A percentile compares a stretch with the other conserved stretches of the same genome.
Conservation (phyloP, 2,329 filamentous ascomycete genomes). For the Pseudocercospora macadamiae region DNA sequence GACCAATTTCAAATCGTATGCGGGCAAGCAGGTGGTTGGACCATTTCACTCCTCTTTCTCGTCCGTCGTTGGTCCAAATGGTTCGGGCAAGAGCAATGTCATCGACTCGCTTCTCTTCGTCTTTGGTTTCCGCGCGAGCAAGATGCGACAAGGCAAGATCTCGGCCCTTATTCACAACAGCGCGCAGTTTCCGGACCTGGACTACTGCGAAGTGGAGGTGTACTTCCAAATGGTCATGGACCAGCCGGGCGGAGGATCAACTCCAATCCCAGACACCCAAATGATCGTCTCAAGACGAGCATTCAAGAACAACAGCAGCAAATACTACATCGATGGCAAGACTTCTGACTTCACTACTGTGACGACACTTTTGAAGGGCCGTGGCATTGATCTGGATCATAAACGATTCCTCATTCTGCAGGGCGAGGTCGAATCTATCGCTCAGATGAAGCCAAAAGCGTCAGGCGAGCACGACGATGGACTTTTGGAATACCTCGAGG, state of each 20-base stretch:
- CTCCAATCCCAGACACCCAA: conserved; percentile 80
- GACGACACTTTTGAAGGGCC: conserved; percentile 80
- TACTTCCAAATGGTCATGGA: conserved; percentile 97
- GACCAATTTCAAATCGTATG: conserved; percentile 99
- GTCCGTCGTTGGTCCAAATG: conserved; percentile 95
- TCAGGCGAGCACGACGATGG: conserved; percentile 94
- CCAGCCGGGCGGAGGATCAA: conserved; percentile 71
- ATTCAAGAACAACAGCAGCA: conserved; percentile 98
- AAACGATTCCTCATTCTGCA: conserved; percentile 97
- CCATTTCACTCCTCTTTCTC: conserved; percentile 98
- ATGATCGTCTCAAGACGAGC: conserved; percentile 87
- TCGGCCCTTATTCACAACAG: conserved; percentile 98
- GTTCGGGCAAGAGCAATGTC: conserved; percentile 97
- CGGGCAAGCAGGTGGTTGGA: conserved; percentile 89
- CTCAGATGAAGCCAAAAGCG: conserved; percentile 98
- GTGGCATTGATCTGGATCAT: conserved; percentile 93
- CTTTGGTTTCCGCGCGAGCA: conserved; percentile 98
- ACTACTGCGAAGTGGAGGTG: conserved; percentile 92
- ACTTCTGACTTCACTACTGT: conserved; percentile 91
- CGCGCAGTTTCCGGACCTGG: conserved; percentile 78
- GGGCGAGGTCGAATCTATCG: conserved; percentile 97
- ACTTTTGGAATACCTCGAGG: conserved; percentile 92
- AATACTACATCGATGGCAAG: conserved; percentile 93
- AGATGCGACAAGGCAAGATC: conserved; percentile 98
- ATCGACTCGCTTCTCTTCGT: conserved; percentile 98